phyloP scores from a whole-genome alignment of 805 yeast species.

The Trichomonascus vanleenenianus region DNA sequence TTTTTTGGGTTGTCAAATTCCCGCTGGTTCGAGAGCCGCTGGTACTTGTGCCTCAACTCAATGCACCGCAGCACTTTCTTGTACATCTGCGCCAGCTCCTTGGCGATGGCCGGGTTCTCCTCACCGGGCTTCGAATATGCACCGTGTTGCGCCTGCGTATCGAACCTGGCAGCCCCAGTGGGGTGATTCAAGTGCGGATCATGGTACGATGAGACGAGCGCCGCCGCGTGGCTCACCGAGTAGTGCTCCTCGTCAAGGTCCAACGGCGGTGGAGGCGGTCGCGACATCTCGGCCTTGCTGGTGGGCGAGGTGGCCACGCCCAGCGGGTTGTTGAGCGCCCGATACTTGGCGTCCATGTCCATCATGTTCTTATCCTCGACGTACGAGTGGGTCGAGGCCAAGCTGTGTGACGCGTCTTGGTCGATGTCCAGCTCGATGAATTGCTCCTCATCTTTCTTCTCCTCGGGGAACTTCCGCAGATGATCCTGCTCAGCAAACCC shows the following conservation, averaged over 20 bases:
- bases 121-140: conserved; percentile 11
- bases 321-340: conserved; percentile 32
- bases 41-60: conserved; percentile 68
- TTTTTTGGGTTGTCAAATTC: conserved; percentile 83
- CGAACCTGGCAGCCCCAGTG: conserved; percentile 5
- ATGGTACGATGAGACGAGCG: background rate
- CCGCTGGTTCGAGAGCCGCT: conserved; percentile 60
- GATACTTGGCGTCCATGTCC: conserved; percentile 60
- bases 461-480: background rate
- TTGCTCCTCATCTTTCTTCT: conserved; percentile 4
- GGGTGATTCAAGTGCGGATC: background rate
- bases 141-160: conserved; percentile 23
- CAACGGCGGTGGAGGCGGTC: conserved; percentile 14
- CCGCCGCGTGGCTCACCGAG: background rate
- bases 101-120: conserved; percentile 24
- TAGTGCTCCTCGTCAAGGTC: conserved; percentile 1
- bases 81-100: conserved; percentile 32
- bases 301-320: conserved; percentile 7
- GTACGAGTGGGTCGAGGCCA: conserved; percentile 38
- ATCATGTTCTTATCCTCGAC: conserved; percentile 56
- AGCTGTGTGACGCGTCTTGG: background rate
- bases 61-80: conserved; percentile 43
- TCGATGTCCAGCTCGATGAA: background rate
- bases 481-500: background rate
- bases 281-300: conserved; percentile 11